Percentiles rank a stretch among this genome's conserved stretches.
phyloP scores from a whole-genome alignment of 2,329 filamentous ascomycete genomes.

The Lachnellula subtilissima region DNA sequence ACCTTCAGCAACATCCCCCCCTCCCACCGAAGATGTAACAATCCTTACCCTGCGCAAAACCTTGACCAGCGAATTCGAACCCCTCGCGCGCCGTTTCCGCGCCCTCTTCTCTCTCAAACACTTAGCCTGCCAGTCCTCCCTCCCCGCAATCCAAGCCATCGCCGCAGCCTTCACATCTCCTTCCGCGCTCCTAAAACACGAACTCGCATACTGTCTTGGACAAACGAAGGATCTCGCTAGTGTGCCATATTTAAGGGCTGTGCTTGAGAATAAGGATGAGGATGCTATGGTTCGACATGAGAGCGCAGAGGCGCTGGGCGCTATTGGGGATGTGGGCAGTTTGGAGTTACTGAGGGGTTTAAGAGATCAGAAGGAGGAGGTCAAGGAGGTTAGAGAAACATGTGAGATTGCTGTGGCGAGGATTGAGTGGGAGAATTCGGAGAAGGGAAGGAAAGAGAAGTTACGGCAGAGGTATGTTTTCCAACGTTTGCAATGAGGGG shows the following conservation, averaged over 20 bases:
- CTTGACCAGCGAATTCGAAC: constrained; percentile 72
- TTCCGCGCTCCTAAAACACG: constrained; percentile 90
- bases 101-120: constrained; percentile 98
- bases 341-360: constrained; percentile 68
- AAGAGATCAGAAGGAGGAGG: constrained; percentile 70
- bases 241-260: constrained; percentile 64
- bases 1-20: constrained; percentile 29
- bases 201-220: constrained; percentile 93
- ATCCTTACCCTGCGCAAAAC: constrained; percentile 59
- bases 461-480: constrained; percentile 68
- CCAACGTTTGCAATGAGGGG: constrained; percentile 2
- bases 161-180: constrained; percentile 79
- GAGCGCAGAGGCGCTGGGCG: constrained; percentile 89
- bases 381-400: constrained; percentile 82
- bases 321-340: constrained; percentile 70
- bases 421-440: constrained; percentile 86
- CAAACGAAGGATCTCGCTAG: constrained; percentile 78
- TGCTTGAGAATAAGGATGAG: constrained; percentile 73
- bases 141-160: constrained; percentile 69
- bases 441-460: constrained; percentile 66
- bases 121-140: constrained; percentile 63
- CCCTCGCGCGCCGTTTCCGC: constrained; percentile 85
- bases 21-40: constrained; percentile 30
- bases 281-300: constrained; percentile 96
- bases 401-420: constrained; percentile 95